Evolutionary conservation across 371 early-diverging fungal genomes (phyloP).

Genomic region (Entomophthora muscae): DNA sequence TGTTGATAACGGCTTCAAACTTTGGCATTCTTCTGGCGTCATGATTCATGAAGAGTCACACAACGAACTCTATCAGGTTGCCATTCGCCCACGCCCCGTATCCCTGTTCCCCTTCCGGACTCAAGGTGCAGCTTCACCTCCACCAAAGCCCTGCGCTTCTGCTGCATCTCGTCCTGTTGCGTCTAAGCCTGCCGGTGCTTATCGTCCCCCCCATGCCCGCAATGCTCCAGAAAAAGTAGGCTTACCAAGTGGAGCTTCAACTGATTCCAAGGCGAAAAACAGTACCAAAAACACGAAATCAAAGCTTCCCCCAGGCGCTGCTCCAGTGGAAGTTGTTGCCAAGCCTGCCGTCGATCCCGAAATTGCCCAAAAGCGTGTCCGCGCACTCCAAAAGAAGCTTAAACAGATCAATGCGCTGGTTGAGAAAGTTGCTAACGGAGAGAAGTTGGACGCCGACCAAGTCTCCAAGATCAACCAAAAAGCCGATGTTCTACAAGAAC

Average conservation of each 20-base stretch:
- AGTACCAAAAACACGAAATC: background rate
- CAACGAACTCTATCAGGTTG: conserved; percentile 77
- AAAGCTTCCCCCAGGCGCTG: background rate
- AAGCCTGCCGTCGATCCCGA: background rate
- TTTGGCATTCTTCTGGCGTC: conserved; percentile 90
- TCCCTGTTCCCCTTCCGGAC: background rate
- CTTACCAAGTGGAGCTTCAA: background rate
- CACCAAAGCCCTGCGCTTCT: background rate
- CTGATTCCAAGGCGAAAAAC: background rate
- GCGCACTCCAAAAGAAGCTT: conserved; percentile 73
- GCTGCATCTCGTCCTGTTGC: background rate
- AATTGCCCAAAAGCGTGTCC: conserved; percentile 48
- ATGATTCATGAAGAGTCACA: conserved; percentile 52
- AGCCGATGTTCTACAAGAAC: background rate
- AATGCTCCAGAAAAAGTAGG: background rate
- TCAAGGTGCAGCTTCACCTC: background rate
- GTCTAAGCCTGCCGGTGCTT: background rate
- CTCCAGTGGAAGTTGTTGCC: background rate
- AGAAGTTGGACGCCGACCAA: conserved; percentile 70
- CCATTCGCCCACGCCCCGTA: background rate
- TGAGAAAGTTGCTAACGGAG: conserved; percentile 55
- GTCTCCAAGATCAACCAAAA: conserved; percentile 13
- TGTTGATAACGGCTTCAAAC: conserved; percentile 90
- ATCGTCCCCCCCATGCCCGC: background rate
- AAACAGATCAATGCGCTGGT: conserved; percentile 73